These are phyloP conservation scores for Hypoxylon intermedium DNA, from an alignment of 495 filamentous ascomycete genomes.

Conservation along the genomic window DNA sequence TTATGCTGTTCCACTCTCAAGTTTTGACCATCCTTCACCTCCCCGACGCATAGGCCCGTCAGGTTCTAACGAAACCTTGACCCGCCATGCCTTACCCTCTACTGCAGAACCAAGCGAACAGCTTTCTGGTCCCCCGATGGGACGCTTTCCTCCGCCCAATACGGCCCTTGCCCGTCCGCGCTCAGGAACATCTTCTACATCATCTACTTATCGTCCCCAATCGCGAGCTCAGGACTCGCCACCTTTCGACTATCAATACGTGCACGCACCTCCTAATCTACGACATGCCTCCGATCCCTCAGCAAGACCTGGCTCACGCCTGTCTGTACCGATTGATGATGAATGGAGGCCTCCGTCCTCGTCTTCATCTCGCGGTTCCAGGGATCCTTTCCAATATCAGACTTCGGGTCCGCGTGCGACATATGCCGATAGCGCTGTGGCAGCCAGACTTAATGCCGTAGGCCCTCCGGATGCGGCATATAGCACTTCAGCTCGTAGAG, in stretches of 20 bases:
- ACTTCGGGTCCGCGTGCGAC: slow-evolving; percentile 43
- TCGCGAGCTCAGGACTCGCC: slow-evolving; percentile 40
- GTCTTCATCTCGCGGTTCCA: slow-evolving; percentile 12
- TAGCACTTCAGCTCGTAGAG: slow-evolving; percentile 15
- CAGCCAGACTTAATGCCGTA: slow-evolving; percentile 22
- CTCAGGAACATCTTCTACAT: slow-evolving; percentile 42
- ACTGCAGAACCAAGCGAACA: slow-evolving; percentile 23
- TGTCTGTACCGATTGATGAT: slow-evolving; percentile 20
- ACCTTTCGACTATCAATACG: slow-evolving; percentile 55
- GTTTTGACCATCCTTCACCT: slow-evolving; percentile 48
- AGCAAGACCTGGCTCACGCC: slow-evolving; percentile 33
- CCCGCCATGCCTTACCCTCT: slow-evolving; percentile 21
- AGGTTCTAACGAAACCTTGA: slow-evolving; percentile 21
- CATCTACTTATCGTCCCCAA: slow-evolving; percentile 37
- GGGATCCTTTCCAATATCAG: slow-evolving; percentile 53
- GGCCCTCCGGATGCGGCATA: background rate
- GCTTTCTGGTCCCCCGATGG: slow-evolving; percentile 43
- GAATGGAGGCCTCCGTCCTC: slow-evolving; percentile 18
- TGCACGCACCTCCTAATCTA: slow-evolving; percentile 36
- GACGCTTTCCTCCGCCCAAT: slow-evolving; percentile 48
- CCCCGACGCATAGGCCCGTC: too few species aligned
- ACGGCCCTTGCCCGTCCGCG: slow-evolving; percentile 42
- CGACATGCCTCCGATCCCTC: slow-evolving; percentile 47
- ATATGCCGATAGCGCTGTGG: slow-evolving; percentile 32
- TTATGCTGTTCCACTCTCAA: slow-evolving; percentile 51